A percentile compares a stretch with the other conserved stretches of the same genome.
These are phyloP conservation scores for Chlamydomonas eustigma DNA, from an alignment of 139 green algal species.

Conservation along the genomic window DNA sequence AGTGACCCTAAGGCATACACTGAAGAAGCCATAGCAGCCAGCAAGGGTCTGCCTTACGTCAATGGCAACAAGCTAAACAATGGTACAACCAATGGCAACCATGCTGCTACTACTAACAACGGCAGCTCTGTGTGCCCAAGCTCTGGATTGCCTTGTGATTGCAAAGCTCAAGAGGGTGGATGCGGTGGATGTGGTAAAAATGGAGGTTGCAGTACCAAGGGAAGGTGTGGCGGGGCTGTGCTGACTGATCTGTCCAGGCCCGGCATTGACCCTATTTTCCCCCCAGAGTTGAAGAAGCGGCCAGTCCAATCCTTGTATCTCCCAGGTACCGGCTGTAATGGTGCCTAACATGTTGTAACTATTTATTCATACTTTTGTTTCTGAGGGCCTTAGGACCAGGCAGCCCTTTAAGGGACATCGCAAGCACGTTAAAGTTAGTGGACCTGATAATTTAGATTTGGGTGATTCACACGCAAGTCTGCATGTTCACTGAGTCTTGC, in stretches of 20 bases:
- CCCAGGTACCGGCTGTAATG: not conserved
- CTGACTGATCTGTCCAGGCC: not conserved
- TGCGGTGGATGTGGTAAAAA: slow-evolving; percentile 6
- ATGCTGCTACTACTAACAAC: not conserved
- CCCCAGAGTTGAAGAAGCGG: slow-evolving; percentile 71
- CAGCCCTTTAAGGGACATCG: too few species aligned
- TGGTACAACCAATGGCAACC: not conserved
- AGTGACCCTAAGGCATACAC: slow-evolving; percentile 60
- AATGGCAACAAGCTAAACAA: not conserved
- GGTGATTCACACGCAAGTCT: too few species aligned
- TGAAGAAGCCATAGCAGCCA: slow-evolving; percentile 72
- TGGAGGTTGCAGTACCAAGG: not conserved
- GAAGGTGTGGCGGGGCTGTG: not conserved
- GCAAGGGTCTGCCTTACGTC: slow-evolving; percentile 31
- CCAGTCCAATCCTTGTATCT: not conserved
- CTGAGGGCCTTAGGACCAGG: too few species aligned
- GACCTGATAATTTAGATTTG: too few species aligned
- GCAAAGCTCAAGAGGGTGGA: slow-evolving; percentile 18
- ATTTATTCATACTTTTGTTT: too few species aligned
- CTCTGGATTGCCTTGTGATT: slow-evolving; percentile 77
- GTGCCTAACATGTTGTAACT: too few species aligned
- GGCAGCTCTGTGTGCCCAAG: slow-evolving; percentile 62
- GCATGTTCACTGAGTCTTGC: too few species aligned
- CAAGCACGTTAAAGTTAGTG: too few species aligned
- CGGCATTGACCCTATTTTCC: slow-evolving; percentile 87